A percentile compares a stretch with the other conserved stretches of the same genome.
Evolutionary conservation across 306 rosid species (phyloP).

Genomic region (Macrotyloma uniflorum): DNA sequence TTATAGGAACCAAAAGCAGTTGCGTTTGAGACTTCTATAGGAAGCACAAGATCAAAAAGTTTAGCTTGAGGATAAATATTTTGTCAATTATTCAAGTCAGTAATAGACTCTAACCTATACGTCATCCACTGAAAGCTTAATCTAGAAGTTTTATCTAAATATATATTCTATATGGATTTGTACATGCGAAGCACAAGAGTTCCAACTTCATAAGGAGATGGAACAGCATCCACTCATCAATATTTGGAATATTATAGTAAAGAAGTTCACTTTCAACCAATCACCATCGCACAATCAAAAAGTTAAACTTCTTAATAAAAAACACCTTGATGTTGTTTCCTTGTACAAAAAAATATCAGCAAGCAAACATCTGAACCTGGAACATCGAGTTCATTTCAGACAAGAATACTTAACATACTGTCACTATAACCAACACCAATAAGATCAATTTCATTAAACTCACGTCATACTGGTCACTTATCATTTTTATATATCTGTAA

Average conservation of each 20-base stretch:
- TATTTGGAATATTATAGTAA: background rate
- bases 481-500: background rate
- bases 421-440: background rate
- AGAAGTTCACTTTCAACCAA: background rate
- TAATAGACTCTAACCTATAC: background rate
- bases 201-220: conserved; percentile 21
- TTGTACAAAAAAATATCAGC: background rate
- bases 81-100: background rate
- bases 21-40: background rate
- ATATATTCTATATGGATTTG: conserved; percentile 3
- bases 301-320: background rate
- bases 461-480: background rate
- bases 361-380: conserved; percentile 3
- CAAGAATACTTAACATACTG: background rate
- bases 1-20: background rate
- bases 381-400: background rate
- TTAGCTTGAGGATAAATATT: background rate
- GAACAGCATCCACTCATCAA: conserved; percentile 3
- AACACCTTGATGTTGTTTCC: background rate
- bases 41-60: background rate
- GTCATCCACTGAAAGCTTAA: background rate
- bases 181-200: background rate
- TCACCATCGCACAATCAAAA: background rate
- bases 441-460: background rate
- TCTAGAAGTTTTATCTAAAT: background rate